These are phyloP conservation scores for Beauveria rudraprayagi DNA, from an alignment of 2,329 filamentous ascomycete species.

Conservation along the genomic window DNA sequence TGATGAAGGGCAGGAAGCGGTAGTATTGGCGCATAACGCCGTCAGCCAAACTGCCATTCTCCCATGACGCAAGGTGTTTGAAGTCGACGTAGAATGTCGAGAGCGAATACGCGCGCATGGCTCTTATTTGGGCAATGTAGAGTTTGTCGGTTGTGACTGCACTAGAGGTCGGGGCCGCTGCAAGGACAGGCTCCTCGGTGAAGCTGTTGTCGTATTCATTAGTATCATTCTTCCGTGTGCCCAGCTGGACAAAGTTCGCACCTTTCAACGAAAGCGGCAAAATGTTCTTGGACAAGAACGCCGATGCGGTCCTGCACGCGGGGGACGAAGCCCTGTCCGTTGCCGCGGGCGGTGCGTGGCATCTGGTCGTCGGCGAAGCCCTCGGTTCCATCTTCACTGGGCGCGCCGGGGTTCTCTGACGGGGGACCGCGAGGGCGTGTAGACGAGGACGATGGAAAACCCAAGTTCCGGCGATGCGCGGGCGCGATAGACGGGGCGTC, in stretches of 20 bases:
- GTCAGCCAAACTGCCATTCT: slow-evolving; percentile 73
- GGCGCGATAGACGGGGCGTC: slow-evolving; percentile 39
- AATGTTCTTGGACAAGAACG: slow-evolving; percentile 64
- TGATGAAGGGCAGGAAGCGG: slow-evolving; percentile 87
- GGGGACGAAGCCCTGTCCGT: slow-evolving; percentile 48
- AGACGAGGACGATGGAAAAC: slow-evolving; percentile 43
- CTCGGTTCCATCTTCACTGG: slow-evolving; percentile 55
- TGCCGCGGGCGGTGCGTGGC: slow-evolving; percentile 40
- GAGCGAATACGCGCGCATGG: slow-evolving; percentile 64
- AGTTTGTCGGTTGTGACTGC: slow-evolving; percentile 70
- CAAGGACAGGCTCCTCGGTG: slow-evolving; percentile 59
- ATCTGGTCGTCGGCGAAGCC: slow-evolving; percentile 59
- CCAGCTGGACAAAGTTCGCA: slow-evolving; percentile 28
- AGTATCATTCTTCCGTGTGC: neutral
- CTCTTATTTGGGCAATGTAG: slow-evolving; percentile 77
- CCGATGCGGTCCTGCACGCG: slow-evolving; percentile 71
- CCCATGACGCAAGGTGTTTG: slow-evolving; percentile 69
- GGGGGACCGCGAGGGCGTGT: slow-evolving; percentile 50
- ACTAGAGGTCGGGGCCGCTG: slow-evolving; percentile 57
- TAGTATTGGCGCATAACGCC: slow-evolving; percentile 90
- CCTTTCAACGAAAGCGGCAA: slow-evolving; percentile 74
- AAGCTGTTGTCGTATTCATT: slow-evolving; percentile 39
- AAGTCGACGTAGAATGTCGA: slow-evolving; percentile 84
- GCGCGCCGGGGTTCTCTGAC: slow-evolving; percentile 51
- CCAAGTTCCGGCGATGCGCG: slow-evolving; percentile 32